A percentile compares a stretch with the other conserved stretches of the same genome.
phyloP scores from a whole-genome alignment of 2,329 filamentous ascomycete species.

The Talaromyces sp. region DNA sequence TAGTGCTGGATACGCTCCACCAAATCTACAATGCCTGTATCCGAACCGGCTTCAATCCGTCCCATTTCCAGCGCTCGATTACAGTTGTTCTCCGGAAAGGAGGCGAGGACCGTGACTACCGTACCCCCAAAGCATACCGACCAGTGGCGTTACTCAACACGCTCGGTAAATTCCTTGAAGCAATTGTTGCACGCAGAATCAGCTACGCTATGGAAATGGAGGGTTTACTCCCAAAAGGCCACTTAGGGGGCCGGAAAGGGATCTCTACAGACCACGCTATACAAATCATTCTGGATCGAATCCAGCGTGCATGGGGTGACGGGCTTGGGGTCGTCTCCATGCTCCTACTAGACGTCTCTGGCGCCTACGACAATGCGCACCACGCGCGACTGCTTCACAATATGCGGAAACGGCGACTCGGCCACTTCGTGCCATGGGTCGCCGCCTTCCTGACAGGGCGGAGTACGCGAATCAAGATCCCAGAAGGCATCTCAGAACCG shows the following conservation, averaged over 20 bases:
- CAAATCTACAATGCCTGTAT: not conserved
- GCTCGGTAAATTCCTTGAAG: slow-evolving; percentile 1
- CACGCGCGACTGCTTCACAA: slow-evolving; percentile 4
- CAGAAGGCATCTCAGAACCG: not conserved
- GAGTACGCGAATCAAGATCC: not conserved
- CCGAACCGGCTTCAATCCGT: not conserved
- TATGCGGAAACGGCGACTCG: not conserved
- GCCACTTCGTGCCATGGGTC: not conserved
- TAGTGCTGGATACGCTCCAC: not conserved
- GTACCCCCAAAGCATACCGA: not conserved
- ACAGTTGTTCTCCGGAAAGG: not conserved
- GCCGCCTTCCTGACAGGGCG: not conserved
- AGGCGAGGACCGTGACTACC: not conserved
- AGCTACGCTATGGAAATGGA: slow-evolving; percentile 1
- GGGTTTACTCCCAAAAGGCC: not conserved
- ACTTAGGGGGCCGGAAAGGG: not conserved
- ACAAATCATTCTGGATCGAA: not conserved
- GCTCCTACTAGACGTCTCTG: not conserved
- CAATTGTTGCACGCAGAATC: not conserved
- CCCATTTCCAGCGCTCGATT: not conserved
- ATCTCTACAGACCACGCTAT: slow-evolving; percentile 4
- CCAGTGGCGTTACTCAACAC: not conserved
- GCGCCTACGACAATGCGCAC: slow-evolving; percentile 5
- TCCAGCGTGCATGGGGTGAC: not conserved
- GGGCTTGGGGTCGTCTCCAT: not conserved